Percentiles rank a stretch among this genome's conserved stretches.
phyloP scores from a whole-genome alignment of 1,284 basidiomycete species.

The Phellinidium pouzarii region DNA sequence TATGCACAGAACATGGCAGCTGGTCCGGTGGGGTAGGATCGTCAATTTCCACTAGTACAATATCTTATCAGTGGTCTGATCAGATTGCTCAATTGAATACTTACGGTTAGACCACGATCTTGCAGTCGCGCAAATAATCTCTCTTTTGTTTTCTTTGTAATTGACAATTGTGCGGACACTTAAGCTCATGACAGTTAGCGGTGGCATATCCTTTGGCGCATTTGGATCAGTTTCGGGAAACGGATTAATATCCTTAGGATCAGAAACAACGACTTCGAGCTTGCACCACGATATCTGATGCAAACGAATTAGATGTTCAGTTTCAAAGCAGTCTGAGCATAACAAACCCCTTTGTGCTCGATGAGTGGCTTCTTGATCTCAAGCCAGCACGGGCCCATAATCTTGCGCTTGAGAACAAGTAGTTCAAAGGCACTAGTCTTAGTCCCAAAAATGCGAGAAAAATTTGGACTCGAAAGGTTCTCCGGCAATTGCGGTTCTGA shows the following conservation, averaged over 20 bases:
- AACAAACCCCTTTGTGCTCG: constrained; percentile 69
- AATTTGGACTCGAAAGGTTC: constrained; percentile 75
- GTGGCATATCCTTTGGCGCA: constrained; percentile 80
- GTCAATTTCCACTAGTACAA: constrained; percentile 68
- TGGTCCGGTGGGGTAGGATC: constrained; percentile 85
- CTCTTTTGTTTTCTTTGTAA: constrained; percentile 88
- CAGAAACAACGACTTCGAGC: constrained; percentile 78
- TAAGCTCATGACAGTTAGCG: constrained; percentile 87
- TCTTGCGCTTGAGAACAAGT: constrained; percentile 92
- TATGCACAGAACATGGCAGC: constrained; percentile 77
- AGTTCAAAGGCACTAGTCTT: constrained; percentile 92
- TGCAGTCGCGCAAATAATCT: constrained; percentile 82
- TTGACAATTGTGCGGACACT: constrained; percentile 91
- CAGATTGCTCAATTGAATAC: constrained; percentile 26
- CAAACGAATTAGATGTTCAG: constrained; percentile 6
- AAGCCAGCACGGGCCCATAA: constrained; percentile 99
- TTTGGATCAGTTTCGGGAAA: constrained; percentile 67
- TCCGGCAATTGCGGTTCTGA: constrained; percentile 61
- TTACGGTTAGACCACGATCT: constrained; percentile 86
- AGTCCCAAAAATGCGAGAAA: constrained; percentile 87
- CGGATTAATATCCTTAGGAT: constrained; percentile 87
- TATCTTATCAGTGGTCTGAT: background rate
- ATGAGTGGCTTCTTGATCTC: constrained; percentile 71
- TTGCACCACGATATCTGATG: constrained; percentile 90
- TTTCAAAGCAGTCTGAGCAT: background rate